These are phyloP conservation scores for Rhazya stricta DNA, from an alignment of 257 asterid genomes.

Conservation along the genomic window DNA sequence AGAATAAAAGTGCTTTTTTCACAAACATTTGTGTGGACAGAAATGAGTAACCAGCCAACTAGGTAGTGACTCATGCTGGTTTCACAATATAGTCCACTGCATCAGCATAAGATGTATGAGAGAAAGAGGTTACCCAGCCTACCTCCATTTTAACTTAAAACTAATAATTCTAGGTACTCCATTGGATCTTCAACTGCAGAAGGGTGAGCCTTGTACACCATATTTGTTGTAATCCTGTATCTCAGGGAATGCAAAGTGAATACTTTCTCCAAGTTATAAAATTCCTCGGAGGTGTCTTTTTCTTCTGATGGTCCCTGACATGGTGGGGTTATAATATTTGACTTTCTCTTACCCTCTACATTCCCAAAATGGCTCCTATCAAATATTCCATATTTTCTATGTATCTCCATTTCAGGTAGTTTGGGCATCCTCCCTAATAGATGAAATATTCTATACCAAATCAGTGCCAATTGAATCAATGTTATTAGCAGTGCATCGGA, in stretches of 20 bases:
- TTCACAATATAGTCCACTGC: background rate
- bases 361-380: background rate
- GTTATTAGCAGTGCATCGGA: background rate
- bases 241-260: background rate
- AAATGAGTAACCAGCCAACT: background rate
- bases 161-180: background rate
- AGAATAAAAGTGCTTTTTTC: background rate
- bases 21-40: background rate
- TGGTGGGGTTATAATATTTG: background rate
- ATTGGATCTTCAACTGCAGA: background rate
- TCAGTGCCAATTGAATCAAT: background rate
- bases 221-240: background rate
- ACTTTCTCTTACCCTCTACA: background rate
- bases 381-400: background rate
- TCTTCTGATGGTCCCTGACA: background rate
- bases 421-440: background rate
- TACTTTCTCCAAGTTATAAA: background rate
- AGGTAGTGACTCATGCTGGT: background rate
- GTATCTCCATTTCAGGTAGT: background rate
- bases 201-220: background rate
- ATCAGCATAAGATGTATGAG: background rate
- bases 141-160: background rate
- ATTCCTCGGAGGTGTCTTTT: background rate
- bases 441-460: background rate
- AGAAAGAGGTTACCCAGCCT: background rate